These are phyloP conservation scores for Penicillium occitanis DNA, from an alignment of 2,329 filamentous ascomycete species.

Conservation along the genomic window DNA sequence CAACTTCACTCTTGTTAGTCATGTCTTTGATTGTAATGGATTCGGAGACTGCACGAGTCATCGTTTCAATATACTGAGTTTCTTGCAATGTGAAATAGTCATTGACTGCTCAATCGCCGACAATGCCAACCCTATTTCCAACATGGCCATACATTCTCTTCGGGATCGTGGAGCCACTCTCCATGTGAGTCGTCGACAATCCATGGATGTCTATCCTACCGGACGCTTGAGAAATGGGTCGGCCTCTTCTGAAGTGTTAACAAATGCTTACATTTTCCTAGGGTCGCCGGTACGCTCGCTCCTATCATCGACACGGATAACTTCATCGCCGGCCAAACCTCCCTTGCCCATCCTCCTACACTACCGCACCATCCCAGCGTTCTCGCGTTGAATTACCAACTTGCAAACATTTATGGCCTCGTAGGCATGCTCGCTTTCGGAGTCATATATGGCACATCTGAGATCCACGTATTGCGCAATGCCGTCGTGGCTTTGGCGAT, in stretches of 20 bases:
- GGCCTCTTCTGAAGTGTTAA: background rate
- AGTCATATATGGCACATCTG: constrained; percentile 63
- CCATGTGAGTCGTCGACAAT: constrained; percentile 54
- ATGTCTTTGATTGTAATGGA: background rate
- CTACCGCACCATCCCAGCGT: constrained; percentile 39
- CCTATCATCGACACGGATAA: constrained; percentile 58
- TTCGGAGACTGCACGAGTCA: background rate
- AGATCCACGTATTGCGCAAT: constrained; percentile 64
- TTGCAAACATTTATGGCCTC: constrained; percentile 69
- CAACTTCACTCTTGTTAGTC: background rate
- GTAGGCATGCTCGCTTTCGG: constrained; percentile 64
- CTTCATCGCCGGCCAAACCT: constrained; percentile 64
- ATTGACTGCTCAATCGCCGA: background rate
- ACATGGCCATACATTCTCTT: constrained; percentile 65
- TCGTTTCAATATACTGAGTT: background rate
- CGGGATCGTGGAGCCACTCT: constrained; percentile 67
- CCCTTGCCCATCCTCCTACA: constrained; percentile 37
- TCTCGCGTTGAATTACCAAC: constrained; percentile 62
- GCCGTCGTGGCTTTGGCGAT: constrained; percentile 65
- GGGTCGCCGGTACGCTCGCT: constrained; percentile 59
- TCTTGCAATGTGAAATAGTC: background rate
- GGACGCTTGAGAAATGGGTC: background rate
- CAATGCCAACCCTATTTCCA: constrained; percentile 55
- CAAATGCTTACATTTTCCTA: constrained; percentile 32
- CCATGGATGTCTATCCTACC: background rate